These are phyloP conservation scores for Lodderomyces margitis DNA, from an alignment of 1,139 yeast species.

Conservation along the genomic window DNA sequence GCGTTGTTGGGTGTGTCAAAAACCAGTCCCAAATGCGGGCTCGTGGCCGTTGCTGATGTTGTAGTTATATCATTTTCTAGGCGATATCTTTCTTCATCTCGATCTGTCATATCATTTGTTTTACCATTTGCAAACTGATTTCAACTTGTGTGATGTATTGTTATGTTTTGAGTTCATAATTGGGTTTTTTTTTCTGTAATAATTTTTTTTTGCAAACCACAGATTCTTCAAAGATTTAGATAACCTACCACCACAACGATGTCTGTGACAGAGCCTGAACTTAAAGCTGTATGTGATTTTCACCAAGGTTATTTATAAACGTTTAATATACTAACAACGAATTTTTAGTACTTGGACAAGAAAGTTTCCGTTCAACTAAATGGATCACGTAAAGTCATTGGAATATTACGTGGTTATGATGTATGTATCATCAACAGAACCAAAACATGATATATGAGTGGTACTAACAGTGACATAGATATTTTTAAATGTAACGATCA, in stretches of 20 bases:
- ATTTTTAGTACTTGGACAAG: conserved; percentile 67
- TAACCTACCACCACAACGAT: no score
- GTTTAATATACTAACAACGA: conserved; percentile 20
- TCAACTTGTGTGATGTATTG: no score
- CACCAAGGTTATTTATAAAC: neutral
- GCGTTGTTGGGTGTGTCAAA: neutral
- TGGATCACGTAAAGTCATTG: conserved; percentile 70
- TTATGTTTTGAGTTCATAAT: neutral
- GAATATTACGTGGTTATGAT: conserved; percentile 77
- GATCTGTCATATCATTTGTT: neutral
- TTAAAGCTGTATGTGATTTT: conserved; percentile 5
- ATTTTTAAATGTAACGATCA: conserved; percentile 70
- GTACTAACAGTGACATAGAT: conserved; percentile 26
- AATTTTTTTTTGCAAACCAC: no score
- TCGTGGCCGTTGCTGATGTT: neutral
- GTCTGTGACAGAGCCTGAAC: conserved; percentile 6
- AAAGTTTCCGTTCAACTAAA: conserved; percentile 67
- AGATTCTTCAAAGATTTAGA: no score
- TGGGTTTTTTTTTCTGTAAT: neutral
- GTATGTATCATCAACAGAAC: conserved; percentile 33
- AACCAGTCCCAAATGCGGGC: conserved; percentile 1
- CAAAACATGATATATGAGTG: neutral
- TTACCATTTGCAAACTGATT: neutral
- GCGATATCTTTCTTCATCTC: neutral
- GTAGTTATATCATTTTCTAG: neutral